Conservation (phyloP, 2,329 filamentous ascomycete species). For the Cladosporium phlei region DNA sequence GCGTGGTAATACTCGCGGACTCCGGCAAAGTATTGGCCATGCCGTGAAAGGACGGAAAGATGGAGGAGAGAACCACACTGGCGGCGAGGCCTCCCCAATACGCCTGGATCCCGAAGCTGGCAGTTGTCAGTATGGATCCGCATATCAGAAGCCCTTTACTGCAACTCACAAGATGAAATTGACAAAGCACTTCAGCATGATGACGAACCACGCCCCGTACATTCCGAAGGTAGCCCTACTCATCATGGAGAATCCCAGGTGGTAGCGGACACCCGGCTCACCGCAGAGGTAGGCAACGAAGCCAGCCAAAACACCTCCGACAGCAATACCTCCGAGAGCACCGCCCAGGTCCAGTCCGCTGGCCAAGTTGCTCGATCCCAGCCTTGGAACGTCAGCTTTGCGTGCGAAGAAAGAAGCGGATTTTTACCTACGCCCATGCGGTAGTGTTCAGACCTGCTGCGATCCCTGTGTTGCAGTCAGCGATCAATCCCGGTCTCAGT, state of each 20-base stretch:
- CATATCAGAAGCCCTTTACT: neutral
- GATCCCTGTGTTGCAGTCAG: no score
- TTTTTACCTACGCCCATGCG: neutral
- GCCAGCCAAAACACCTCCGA: conserved; percentile 17
- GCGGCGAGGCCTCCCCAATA: conserved; percentile 23
- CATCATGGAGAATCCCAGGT: conserved; percentile 22
- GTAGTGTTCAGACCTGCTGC: neutral
- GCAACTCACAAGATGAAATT: conserved; percentile 17
- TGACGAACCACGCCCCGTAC: conserved; percentile 22
- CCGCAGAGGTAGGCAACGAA: conserved; percentile 18
- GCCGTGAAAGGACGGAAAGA: conserved; percentile 20
- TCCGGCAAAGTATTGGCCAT: conserved; percentile 23
- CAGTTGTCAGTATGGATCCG: neutral
- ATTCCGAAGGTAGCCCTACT: conserved; percentile 21
- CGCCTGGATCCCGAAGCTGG: conserved; percentile 19
- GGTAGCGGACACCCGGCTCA: conserved; percentile 16
- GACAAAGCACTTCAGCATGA: conserved; percentile 23
- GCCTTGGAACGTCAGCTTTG: neutral
- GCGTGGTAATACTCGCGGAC: conserved; percentile 13
- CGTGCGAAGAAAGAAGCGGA: neutral
- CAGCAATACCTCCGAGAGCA: neutral
- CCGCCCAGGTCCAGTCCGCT: neutral
- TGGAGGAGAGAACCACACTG: conserved; percentile 19
- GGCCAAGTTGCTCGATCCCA: neutral
- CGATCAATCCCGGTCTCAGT: no score